Base-by-base conservation (phyloP, 176 grass and related monocot genomes). In the Cenchrus purpureus region DNA sequence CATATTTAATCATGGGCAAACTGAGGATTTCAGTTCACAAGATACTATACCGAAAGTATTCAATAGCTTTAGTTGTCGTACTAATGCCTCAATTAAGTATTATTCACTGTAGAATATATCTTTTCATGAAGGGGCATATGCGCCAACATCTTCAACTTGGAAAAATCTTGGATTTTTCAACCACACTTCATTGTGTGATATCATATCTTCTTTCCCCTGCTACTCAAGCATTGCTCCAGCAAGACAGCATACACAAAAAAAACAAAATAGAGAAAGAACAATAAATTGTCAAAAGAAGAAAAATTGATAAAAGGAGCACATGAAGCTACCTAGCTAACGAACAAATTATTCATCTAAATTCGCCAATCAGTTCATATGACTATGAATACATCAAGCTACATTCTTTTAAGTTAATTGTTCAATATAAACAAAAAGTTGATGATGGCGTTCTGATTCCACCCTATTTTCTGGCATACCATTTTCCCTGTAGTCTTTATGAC, bases 271-370 rank as follows among this genome's bases (percentile, higher is more conserved):
- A 73, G 4, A 79, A 79, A 82, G 37, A 50, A 43, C 51, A 79
- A 17, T 67, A 44, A 32, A 55, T 60, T 74, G 20, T 34, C 74
- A 74, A 67, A 82, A 48, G 9, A 74, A 10, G 4, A 74, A 74
- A 19, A 34, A 40, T 10, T 48, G 12, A 53, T 29, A 54, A 19
- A 48, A 59, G 25, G 29, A 22, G 8, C 42, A 25, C 20, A 29
- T 1, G 31, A 78, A 22, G 42, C 25, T 83, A 79, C 42, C 73
- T 73, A 82, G 25, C 13, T 2, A 71, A 29, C 14, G 6, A 56
- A 29, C 10, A 65, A 45, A 79, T 4, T 58, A 60, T 76, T 87
- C 79, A 77, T 80, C 52, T 53, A 51, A 73, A 71, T 73, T 73
- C 28, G 65, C n/a, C 46, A 71, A 51, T 46, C 16, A 51, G 50